These are phyloP conservation scores for Bauhinia variegata DNA, from an alignment of 306 rosid species.

Conservation along the genomic window DNA sequence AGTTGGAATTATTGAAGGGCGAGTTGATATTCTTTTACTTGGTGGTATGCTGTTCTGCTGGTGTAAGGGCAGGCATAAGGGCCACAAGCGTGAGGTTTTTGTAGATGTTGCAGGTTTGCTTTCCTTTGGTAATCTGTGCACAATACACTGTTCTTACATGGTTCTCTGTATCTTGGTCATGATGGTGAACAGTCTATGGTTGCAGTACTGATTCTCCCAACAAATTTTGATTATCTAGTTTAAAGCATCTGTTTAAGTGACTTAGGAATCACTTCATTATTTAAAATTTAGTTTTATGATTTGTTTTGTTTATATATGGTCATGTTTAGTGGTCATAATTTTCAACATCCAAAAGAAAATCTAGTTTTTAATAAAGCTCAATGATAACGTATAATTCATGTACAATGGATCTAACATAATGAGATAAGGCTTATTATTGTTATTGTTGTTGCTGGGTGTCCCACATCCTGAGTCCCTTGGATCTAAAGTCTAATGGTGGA, in stretches of 20 bases:
- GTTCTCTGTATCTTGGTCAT: too few relatives aligned
- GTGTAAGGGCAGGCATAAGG: slow-evolving; percentile 64
- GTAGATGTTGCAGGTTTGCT: slow-evolving; percentile 92
- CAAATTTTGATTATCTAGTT: not conserved
- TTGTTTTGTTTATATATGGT: too few relatives aligned
- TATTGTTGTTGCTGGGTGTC: too few relatives aligned
- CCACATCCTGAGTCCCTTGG: not conserved
- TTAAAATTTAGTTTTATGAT: slow-evolving; percentile 2
- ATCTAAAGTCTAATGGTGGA: not conserved
- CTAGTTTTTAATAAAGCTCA: too few relatives aligned
- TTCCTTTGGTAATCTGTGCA: slow-evolving; percentile 39
- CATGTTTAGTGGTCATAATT: too few relatives aligned
- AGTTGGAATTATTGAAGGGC: slow-evolving; percentile 71
- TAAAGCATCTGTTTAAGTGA: not conserved
- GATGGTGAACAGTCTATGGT: too few relatives aligned
- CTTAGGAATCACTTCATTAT: slow-evolving; percentile 1
- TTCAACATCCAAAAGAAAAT: too few relatives aligned
- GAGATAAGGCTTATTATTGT: too few relatives aligned
- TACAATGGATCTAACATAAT: too few relatives aligned
- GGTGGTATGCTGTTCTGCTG: slow-evolving; percentile 60
- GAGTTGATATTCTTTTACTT: slow-evolving; percentile 51
- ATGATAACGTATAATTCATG: too few relatives aligned
- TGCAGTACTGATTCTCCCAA: too few relatives aligned
- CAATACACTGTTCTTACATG: slow-evolving; percentile 17
- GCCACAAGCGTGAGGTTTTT: slow-evolving; percentile 75